Base-by-base conservation (phyloP, 768 basidiomycete genomes). In the Tylopilus cervinicoccineus region DNA sequence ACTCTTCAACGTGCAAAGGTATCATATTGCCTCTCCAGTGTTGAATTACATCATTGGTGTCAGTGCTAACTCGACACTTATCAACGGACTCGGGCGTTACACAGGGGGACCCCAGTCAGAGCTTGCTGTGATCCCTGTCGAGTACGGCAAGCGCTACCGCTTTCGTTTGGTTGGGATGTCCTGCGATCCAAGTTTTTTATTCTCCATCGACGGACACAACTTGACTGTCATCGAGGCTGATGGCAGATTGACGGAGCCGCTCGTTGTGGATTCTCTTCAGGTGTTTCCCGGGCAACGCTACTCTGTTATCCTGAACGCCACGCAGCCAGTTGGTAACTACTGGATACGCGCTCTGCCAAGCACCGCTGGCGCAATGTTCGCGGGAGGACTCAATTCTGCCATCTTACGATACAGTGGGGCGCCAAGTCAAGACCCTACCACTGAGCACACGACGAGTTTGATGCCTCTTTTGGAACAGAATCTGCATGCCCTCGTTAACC, bases 21-120 rank as follows among this genome's bases (percentile, higher is more conserved):
- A 34, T 19, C 33, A 34, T 34, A 34, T 34, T 34, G 33, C 33
- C 17, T 34, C 33, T 17, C 33, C 33, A 19, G 33, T 34, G 14
- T 17, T 65, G 5, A 53, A 51, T 43, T 27, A 51, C 34, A 40
- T 65, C 8, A 23, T 58, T 16, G 56, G 61, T 14, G 26, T 45
- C 43, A 51, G n/a, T 22, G 29, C 56, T 10, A 52, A 48, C 41
- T 51, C 66, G 28, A 61, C 64, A 19, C 5, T 36, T 36, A 36
- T 36, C 17, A 34, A 34, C 14, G 33, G 33, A 17, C 33, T 34
- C 8, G 33, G 33, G n/a, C 33, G 33, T 34, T 34, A 34, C 10
- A 34, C 33, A 17, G 33, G 33, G 33, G 33, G 33, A 34, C 33
- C 33, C 33, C n/a, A 7, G 9, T 34, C 33, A 34, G 33, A 34